Evolutionary conservation across 371 early-diverging fungal species (phyloP).

Genomic region (Mucor irregularis): DNA sequence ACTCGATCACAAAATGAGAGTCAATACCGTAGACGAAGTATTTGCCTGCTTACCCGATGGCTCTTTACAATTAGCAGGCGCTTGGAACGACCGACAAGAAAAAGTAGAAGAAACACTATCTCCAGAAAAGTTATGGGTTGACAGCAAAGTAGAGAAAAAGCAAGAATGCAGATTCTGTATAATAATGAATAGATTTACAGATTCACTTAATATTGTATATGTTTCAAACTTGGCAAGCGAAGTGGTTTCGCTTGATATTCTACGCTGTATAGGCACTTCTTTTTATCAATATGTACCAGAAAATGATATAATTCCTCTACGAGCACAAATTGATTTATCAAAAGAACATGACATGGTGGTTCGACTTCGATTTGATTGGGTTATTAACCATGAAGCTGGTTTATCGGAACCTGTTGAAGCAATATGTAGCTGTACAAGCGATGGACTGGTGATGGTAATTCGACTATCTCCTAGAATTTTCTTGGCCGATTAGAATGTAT

Average conservation of each 20-base stretch:
- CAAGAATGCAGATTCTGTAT: slow-evolving; percentile 35
- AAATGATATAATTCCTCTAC: slow-evolving; percentile 20
- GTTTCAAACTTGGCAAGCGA: slow-evolving; percentile 21
- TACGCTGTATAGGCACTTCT: slow-evolving; percentile 22
- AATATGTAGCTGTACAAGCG: slow-evolving; percentile 43
- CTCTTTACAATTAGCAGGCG: slow-evolving; percentile 27
- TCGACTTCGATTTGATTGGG: slow-evolving; percentile 45
- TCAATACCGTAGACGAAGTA: slow-evolving; percentile 37
- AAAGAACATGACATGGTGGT: slow-evolving; percentile 32
- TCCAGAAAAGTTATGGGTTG: slow-evolving; percentile 3
- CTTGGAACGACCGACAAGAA: slow-evolving; percentile 34
- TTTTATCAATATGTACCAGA: slow-evolving; percentile 29
- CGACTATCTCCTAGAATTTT: slow-evolving; percentile 13
- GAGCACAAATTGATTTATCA: slow-evolving; percentile 27
- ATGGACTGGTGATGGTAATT: slow-evolving; percentile 33
- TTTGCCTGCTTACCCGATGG: slow-evolving; percentile 29
- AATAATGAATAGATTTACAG: slow-evolving; percentile 41
- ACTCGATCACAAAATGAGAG: slow-evolving; percentile 34
- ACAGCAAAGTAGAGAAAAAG: neutral
- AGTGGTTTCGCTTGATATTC: slow-evolving; percentile 24
- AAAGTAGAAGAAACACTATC: slow-evolving; percentile 4
- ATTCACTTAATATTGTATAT: slow-evolving; percentile 29
- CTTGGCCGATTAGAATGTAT: no score
- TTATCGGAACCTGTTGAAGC: slow-evolving; percentile 30
- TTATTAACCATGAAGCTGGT: slow-evolving; percentile 18